Conservation (phyloP, 208 protist genomes). For the Naegleria gruberi region DNA sequence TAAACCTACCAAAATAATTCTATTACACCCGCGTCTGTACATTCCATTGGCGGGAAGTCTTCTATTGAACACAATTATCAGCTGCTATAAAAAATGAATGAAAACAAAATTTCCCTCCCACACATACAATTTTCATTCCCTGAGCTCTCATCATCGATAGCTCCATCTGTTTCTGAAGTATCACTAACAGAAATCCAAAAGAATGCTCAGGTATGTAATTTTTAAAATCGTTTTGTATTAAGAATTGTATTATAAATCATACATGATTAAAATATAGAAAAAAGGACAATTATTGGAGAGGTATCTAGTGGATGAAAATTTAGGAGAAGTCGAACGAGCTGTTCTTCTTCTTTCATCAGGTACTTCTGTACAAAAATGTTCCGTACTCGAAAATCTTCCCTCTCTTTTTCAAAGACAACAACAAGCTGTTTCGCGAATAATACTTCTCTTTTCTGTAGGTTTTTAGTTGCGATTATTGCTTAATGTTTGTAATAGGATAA, state of each 20-base stretch:
- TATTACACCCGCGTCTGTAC: no score
- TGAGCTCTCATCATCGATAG: neutral
- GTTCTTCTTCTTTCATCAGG: neutral
- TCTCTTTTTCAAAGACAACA: neutral
- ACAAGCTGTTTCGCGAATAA: neutral
- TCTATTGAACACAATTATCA: no score
- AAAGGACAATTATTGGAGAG: neutral
- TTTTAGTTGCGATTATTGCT: neutral
- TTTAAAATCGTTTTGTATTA: neutral
- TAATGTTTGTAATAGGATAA: neutral
- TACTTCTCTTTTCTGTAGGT: neutral
- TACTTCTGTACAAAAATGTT: neutral
- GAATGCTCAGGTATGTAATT: neutral
- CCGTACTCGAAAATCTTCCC: neutral
- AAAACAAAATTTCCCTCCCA: neutral
- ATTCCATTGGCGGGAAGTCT: no score
- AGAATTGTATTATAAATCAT: neutral
- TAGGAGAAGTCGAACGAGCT: neutral
- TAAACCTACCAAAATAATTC: no score
- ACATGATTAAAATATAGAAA: neutral
- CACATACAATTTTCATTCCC: neutral
- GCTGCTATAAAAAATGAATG: conserved; percentile 6
- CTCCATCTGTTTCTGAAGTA: neutral
- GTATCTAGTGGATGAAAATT: conserved; percentile 3
- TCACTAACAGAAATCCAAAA: neutral